Conservation (phyloP, 176 grass and related monocot genomes). For the Metroxylon sagu region DNA sequence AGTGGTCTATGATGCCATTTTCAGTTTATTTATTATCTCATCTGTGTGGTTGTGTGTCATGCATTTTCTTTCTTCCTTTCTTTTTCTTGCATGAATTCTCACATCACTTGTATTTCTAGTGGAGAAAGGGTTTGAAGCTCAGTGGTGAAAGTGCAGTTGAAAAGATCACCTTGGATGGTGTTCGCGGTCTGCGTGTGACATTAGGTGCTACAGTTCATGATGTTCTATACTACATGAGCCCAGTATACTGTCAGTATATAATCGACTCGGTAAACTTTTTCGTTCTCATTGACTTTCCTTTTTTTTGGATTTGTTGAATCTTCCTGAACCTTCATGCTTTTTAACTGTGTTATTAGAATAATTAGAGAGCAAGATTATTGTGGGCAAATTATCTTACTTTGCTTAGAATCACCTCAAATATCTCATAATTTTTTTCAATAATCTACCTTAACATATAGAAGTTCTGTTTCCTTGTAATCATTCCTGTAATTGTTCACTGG, state of each 20-base stretch:
- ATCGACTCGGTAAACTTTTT: slow-evolving; percentile 84
- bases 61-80: not conserved
- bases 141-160: slow-evolving; percentile 85
- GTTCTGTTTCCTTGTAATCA: no score
- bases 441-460: no score
- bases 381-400: no score
- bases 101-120: slow-evolving; percentile 28
- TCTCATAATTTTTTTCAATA: no score
- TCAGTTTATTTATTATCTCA: no score
- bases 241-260: slow-evolving; percentile 96
- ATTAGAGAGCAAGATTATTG: no score
- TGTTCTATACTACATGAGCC: slow-evolving; percentile 99
- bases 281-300: not conserved
- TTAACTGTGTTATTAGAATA: no score
- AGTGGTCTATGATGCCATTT: no score
- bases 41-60: not conserved
- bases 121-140: slow-evolving; percentile 84
- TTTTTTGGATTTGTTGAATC: slow-evolving; percentile 3
- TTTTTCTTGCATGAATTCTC: slow-evolving; percentile 7
- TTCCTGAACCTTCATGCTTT: no score
- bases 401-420: no score
- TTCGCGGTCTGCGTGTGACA: slow-evolving; percentile 76
- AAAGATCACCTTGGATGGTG: slow-evolving; percentile 89
- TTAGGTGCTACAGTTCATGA: slow-evolving; percentile 92
- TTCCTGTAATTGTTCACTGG: no score